These are phyloP conservation scores for Veloboletus limbatus DNA, from an alignment of 1,284 basidiomycete genomes.

Conservation along the genomic window DNA sequence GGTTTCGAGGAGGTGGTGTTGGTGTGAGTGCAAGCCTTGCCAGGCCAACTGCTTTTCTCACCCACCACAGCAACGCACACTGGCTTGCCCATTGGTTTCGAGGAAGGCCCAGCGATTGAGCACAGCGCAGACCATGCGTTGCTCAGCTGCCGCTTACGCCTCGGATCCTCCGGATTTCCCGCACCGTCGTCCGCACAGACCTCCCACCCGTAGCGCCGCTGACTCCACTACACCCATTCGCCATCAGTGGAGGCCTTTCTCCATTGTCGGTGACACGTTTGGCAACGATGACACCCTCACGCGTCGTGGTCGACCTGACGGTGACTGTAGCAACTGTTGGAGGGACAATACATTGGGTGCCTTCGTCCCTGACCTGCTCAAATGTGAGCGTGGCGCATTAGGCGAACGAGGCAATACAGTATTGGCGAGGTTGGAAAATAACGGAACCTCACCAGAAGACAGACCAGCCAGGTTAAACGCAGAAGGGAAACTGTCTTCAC, in stretches of 20 bases:
- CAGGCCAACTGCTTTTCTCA: no score
- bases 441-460: constrained; percentile 52
- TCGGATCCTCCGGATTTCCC: constrained; percentile 57
- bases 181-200: constrained; percentile 39
- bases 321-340: constrained; percentile 28
- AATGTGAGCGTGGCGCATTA: constrained; percentile 57
- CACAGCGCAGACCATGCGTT: no score
- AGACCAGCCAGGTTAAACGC: constrained; percentile 67
- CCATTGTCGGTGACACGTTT: constrained; percentile 57
- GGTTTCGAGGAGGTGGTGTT: no score
- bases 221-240: constrained; percentile 9
- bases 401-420: constrained; percentile 36
- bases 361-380: constrained; percentile 37
- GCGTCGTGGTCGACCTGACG: constrained; percentile 38
- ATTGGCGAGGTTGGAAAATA: constrained; percentile 48
- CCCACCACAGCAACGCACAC: no score
- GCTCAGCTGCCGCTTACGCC: no score
- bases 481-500: constrained; percentile 53
- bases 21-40: no score
- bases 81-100: no score
- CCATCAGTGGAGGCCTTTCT: constrained; percentile 19
- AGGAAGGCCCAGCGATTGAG: no score
- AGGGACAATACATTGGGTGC: constrained; percentile 10
- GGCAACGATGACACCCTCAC: constrained; percentile 63
- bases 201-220: no score